Conservation (phyloP, 768 basidiomycete genomes). For the Termitomyces sp. region DNA sequence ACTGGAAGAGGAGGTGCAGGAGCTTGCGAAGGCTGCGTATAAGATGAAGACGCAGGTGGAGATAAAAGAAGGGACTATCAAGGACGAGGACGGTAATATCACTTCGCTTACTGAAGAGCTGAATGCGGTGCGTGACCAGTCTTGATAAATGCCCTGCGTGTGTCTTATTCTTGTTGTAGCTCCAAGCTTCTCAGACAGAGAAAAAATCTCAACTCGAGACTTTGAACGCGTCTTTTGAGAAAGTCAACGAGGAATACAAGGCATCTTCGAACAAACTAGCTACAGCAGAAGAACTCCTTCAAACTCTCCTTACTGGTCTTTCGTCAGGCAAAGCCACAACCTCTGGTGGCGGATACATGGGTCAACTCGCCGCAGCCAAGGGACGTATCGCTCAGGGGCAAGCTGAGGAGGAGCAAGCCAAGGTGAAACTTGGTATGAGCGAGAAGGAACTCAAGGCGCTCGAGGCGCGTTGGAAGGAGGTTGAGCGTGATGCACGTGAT, state of each 20-base stretch:
- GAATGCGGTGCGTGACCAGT: constrained; percentile 43
- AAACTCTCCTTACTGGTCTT: constrained; percentile 90
- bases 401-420: constrained; percentile 81
- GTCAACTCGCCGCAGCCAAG: constrained; percentile 85
- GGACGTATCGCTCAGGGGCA: constrained; percentile 66
- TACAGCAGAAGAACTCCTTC: constrained; percentile 87
- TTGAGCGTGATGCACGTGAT: constrained; percentile 79
- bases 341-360: constrained; percentile 89
- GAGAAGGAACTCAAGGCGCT: constrained; percentile 74
- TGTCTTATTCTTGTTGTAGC: constrained; percentile 28
- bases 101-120: constrained; percentile 47
- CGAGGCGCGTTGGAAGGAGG: constrained; percentile 76
- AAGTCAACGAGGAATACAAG: constrained; percentile 66
- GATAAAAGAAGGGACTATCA: constrained; percentile 67
- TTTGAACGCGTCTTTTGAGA: constrained; percentile 47
- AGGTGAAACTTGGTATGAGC: constrained; percentile 66
- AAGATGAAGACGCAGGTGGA: constrained; percentile 85
- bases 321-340: constrained; percentile 61
- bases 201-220: constrained; percentile 57
- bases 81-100: constrained; percentile 69
- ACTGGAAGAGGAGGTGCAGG: constrained; percentile 73
- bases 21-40: constrained; percentile 72
- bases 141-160: background rate
- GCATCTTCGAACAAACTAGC: constrained; percentile 52
- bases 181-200: constrained; percentile 46